Evolutionary conservation across 371 early-diverging fungal species (phyloP).

Genomic region (Mortierella sp.): DNA sequence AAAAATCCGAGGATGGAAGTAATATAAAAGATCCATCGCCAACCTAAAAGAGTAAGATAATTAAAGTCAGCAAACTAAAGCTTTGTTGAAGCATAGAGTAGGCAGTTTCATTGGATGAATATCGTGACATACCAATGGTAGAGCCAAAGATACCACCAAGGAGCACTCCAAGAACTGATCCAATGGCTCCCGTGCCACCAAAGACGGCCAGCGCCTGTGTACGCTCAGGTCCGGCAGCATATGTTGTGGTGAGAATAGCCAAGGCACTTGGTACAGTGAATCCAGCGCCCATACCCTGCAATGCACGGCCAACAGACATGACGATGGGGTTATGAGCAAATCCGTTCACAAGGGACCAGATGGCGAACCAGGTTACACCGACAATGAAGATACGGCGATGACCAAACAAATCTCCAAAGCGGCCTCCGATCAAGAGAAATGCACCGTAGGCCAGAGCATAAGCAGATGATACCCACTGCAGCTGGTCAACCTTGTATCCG

Average conservation of each 20-base stretch:
- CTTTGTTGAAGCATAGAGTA: no score
- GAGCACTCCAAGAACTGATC: slow-evolving; percentile 29
- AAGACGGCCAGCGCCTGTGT: slow-evolving; percentile 34
- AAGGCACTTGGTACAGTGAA: slow-evolving; percentile 61
- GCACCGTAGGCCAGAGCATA: slow-evolving; percentile 61
- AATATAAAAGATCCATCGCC: slow-evolving; percentile 61
- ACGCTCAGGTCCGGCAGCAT: slow-evolving; percentile 37
- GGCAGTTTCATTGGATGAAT: neutral
- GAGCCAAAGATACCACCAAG: slow-evolving; percentile 40
- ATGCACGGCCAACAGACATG: slow-evolving; percentile 58
- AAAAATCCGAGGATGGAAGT: slow-evolving; percentile 50
- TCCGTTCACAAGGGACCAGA: slow-evolving; percentile 51
- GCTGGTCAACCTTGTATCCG: slow-evolving; percentile 26
- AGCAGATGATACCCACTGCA: slow-evolving; percentile 56
- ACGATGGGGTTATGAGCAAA: slow-evolving; percentile 47
- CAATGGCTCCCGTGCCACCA: slow-evolving; percentile 36
- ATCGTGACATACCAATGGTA: slow-evolving; percentile 25
- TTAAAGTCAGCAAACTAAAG: no score
- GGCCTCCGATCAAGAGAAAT: slow-evolving; percentile 58
- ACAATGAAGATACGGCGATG: slow-evolving; percentile 54
- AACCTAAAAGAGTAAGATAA: slow-evolving; percentile 27
- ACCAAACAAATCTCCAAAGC: slow-evolving; percentile 60
- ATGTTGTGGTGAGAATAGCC: slow-evolving; percentile 53
- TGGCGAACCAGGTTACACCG: slow-evolving; percentile 55
- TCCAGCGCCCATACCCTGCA: slow-evolving; percentile 62